Conservation (phyloP, 805 yeast genomes). For the Metschnikowia chrysomelidarum region DNA sequence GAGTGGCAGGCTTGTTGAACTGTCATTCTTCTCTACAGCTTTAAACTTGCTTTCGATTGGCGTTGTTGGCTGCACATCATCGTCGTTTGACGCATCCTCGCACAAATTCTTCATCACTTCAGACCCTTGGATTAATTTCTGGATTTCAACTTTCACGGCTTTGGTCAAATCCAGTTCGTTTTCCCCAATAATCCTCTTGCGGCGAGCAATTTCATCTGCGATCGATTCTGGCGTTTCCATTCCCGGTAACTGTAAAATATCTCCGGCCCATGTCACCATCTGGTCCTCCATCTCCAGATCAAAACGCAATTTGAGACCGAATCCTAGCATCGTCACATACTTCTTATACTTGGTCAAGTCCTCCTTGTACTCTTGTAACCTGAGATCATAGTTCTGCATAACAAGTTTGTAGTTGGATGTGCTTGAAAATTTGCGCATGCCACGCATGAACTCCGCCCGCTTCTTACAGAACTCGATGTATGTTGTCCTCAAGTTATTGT, state of each 20-base stretch:
- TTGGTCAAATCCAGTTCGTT: constrained; percentile 32
- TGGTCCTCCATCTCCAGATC: constrained; percentile 37
- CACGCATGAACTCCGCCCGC: constrained; percentile 29
- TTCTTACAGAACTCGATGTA: constrained; percentile 32
- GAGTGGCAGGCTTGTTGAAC: constrained; percentile 14
- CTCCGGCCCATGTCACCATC: constrained; percentile 9
- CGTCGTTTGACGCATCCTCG: constrained; percentile 1
- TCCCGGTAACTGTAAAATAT: constrained; percentile 4
- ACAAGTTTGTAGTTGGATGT: constrained; percentile 37
- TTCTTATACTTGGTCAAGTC: constrained; percentile 47
- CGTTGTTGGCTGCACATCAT: background rate
- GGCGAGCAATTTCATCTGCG: constrained; percentile 9
- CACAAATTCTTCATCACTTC: constrained; percentile 16
- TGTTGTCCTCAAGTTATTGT: constrained; percentile 36
- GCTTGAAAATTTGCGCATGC: constrained; percentile 26
- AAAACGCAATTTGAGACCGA: constrained; percentile 45
- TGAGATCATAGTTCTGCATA: constrained; percentile 39
- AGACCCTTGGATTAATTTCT: constrained; percentile 20
- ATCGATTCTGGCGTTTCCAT: constrained; percentile 10
- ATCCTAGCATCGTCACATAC: constrained; percentile 45
- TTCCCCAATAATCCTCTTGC: constrained; percentile 9
- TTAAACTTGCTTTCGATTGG: background rate
- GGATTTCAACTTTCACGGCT: constrained; percentile 34
- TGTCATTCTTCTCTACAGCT: constrained; percentile 16
- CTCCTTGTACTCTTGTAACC: constrained; percentile 41